A percentile compares a stretch with the other conserved stretches of the same genome.
Evolutionary conservation across 2,329 filamentous ascomycete species (phyloP).

Genomic region (Fusarium albidum): DNA sequence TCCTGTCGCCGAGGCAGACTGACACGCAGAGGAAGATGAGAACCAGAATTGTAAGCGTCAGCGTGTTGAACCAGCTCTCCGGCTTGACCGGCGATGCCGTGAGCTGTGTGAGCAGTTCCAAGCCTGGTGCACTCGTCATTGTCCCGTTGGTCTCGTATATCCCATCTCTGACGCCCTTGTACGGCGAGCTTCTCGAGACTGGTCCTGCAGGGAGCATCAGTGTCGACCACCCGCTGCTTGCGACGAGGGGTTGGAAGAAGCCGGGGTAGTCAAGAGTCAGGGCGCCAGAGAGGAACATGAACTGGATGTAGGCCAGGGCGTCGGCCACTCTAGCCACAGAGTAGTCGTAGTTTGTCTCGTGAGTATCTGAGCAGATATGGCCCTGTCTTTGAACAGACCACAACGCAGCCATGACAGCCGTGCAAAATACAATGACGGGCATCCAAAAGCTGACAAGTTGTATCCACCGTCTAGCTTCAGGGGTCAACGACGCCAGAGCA

Average conservation of each 20-base stretch:
- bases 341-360: not conserved
- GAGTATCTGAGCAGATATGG: not conserved
- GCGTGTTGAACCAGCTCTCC: conserved; percentile 75
- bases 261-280: conserved; percentile 76
- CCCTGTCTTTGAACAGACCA: conserved; percentile 5
- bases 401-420: conserved; percentile 1
- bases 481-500: conserved; percentile 3
- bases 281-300: conserved; percentile 74
- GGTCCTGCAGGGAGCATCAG: conserved; percentile 63
- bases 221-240: conserved; percentile 71
- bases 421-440: conserved; percentile 4
- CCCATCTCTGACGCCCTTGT: conserved; percentile 53
- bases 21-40: conserved; percentile 67
- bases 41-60: conserved; percentile 68
- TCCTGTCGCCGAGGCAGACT: conserved; percentile 49
- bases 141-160: conserved; percentile 74
- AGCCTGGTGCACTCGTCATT: conserved; percentile 60
- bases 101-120: conserved; percentile 72
- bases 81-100: conserved; percentile 69
- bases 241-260: conserved; percentile 76
- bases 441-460: conserved; percentile 22
- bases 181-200: conserved; percentile 32
- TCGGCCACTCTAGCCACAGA: conserved; percentile 44
- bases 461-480: not conserved
- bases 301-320: conserved; percentile 79